These are phyloP conservation scores for Entoloma clypeatum DNA, from an alignment of 1,284 basidiomycete genomes.

Conservation along the genomic window DNA sequence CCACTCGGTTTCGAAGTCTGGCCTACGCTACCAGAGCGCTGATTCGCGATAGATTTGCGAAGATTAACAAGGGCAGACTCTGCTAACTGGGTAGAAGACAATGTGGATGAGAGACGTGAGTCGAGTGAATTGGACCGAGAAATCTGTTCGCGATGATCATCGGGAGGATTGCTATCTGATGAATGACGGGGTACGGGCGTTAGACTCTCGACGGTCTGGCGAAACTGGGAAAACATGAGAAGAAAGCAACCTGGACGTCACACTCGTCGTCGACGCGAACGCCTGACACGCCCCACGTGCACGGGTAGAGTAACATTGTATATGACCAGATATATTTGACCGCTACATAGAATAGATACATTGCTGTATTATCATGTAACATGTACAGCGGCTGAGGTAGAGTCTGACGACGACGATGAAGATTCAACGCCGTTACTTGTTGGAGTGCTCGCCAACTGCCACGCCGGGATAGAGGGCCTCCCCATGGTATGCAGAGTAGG, in stretches of 20 bases:
- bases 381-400: constrained; percentile 14
- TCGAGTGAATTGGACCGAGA: constrained; percentile 37
- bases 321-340: constrained; percentile 27
- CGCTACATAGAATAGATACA: too few species aligned
- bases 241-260: neutral
- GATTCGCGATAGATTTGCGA: constrained; percentile 56
- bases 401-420: constrained; percentile 21
- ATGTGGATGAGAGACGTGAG: constrained; percentile 30
- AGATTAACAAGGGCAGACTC: constrained; percentile 57
- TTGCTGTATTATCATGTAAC: constrained; percentile 44
- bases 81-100: constrained; percentile 51
- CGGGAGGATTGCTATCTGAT: constrained; percentile 30
- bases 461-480: constrained; percentile 80
- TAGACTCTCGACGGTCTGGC: constrained; percentile 55
- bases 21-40: constrained; percentile 45
- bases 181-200: constrained; percentile 40
- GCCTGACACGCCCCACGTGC: constrained; percentile 6
- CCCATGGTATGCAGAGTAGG: constrained; percentile 47
- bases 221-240: constrained; percentile 64
- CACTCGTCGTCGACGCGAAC: neutral
- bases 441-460: constrained; percentile 57
- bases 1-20: constrained; percentile 23
- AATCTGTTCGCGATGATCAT: constrained; percentile 25
- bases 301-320: constrained; percentile 1
- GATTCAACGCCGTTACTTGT: constrained; percentile 14